Evolutionary conservation across 331 rosid species (phyloP), one percentile per base, ranked within the genome.

Genomic region (Quercus tomentella): DNA sequence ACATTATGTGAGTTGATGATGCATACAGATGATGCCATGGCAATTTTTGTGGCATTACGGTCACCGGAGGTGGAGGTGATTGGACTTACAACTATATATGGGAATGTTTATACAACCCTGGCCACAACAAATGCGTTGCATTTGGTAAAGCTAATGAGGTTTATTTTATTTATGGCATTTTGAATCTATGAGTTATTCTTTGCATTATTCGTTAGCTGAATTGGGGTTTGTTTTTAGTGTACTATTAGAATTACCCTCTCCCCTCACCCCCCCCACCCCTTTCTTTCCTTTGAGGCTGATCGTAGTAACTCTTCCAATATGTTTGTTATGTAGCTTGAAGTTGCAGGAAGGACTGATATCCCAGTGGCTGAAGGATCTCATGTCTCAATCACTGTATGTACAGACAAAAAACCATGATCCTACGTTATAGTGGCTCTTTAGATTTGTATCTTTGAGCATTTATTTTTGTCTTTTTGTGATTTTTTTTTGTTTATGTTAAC

Each of bases 321-420:
- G 68, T 51, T 52, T 71, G 7, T 71, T 71, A 35, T 88, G 79
- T 70, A 94, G 98, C 85, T 94, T 86, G 98, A 94, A 84, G 79
- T 92, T 85, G 97, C 97, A 3, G 97, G 86, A 77, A 91, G 98
- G 82, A 86, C 92, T 52, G 98, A 94, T 82, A 92, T 94, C 84
- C 98, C 98, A 0, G 97, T 94, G 20, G 98, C 90, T 70, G 98
- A 94, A 90, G 98, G 98, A 83, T 91, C 98, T 67, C 97, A 89
- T 72, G 92, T 91, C 45, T 92, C 97, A 49, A 73, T 92, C 79
- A 94, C 91, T 68, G 97, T 92, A 90, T 79, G 77, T 75, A 58
- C 56, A 30, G 22, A 65, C 49, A 2, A 14, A 22, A 61, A 31
- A 25, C 18, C 23, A 31, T 18, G n/a, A 31, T 65, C 45, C 45